Base-by-base conservation (phyloP, 169 alveolate genomes). In the Plasmodium inui region DNA sequence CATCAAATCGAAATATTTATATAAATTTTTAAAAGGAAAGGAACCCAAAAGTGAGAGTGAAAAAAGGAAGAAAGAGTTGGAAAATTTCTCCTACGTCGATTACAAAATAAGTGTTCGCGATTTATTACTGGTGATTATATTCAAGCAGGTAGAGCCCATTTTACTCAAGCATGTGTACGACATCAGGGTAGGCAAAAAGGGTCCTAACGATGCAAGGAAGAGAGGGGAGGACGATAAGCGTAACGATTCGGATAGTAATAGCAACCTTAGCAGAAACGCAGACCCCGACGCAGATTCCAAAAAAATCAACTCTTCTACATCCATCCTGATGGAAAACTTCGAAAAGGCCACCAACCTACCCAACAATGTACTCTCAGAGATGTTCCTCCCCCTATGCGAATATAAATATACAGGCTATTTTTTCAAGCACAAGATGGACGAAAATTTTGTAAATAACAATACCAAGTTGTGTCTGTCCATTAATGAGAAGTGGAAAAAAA, bases 291-390 rank as follows among this genome's bases (percentile, higher is more conserved):
- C 8, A 17, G 80, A 44, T 50, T n/a, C 70, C 9, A 91, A 91
- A 44, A 91, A 91, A 39, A 91, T 91, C 10, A 91, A 91, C 30
- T 81, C 92, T 14, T 71, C 92, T 3, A 91, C 83, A 1, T 72
- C 92, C 57, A 91, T 91, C 32, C 74, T 91, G 12, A 91, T 91
- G 34, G 95, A 91, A 91, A 91, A 91, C 55, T 91, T 91, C 72
- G 95, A 91, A 91, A 91, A 91, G 53, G 95, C 95, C 50, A 91
- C 95, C 82, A 91, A 91, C 34, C 67, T 91, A 46, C 78, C 95
- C n/a, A 91, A 81, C 57, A 80, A 57, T 78, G 76, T 41, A 14
- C 57, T 91, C 19, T 5, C 78, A 28, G 95, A 91, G 30, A 91
- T 91, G 76, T 91, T 91, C 34, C 14, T 30, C 9, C 95, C 95